Evolutionary conservation across 2,329 filamentous ascomycete genomes (phyloP), one percentile per base, ranked within the genome.

Genomic region (Coniochaeta hoffmannii): DNA sequence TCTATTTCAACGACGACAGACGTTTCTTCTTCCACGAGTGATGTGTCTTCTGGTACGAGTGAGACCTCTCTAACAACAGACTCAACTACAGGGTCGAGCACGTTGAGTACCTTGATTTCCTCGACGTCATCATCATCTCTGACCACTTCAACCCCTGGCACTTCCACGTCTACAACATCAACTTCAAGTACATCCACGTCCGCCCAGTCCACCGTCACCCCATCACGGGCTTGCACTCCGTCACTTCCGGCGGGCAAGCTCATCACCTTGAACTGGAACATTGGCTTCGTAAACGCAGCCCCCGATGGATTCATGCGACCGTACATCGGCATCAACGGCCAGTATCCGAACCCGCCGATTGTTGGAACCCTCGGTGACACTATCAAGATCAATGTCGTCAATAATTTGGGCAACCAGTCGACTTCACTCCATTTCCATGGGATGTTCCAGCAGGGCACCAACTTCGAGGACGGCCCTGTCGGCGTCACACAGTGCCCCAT

Each of bases 281-380:
- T 89, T 58, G 80, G 78, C 55, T 90, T 87, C 87, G 82, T 88
- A 10, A 79, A 70, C 50, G 81, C 85, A 32, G 86, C 87, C 61
- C 88, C 88, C 0, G 88, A 91, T 71, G 85, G 83, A 14, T 73
- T 76, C 4, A 77, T 78, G 35, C 78, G 88, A 34, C 77, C 83
- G n/a, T 80, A 81, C 5, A 88, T 92, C 64, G 87, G 86, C 35
- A 86, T 93, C 71, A 93, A 93, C 63, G 81, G 81, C 6, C 68
- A 85, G 70, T 90, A 88, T 86, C 88, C 88, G 2, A 78, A 87
- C 53, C 88, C 89, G 1, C 68, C 73, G n/a, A 83, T 90, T 56
- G 76, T 79, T 50, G 85, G 80, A 30, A 78, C 76, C 54, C 72
- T 83, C 53, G 85, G 85, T 56, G 86, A 88, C 64, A 75, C 72